A percentile compares a stretch with the other conserved stretches of the same genome.
phyloP scores from a whole-genome alignment of 2,329 filamentous ascomycete genomes.

The Pseudogymnoascus sp. region DNA sequence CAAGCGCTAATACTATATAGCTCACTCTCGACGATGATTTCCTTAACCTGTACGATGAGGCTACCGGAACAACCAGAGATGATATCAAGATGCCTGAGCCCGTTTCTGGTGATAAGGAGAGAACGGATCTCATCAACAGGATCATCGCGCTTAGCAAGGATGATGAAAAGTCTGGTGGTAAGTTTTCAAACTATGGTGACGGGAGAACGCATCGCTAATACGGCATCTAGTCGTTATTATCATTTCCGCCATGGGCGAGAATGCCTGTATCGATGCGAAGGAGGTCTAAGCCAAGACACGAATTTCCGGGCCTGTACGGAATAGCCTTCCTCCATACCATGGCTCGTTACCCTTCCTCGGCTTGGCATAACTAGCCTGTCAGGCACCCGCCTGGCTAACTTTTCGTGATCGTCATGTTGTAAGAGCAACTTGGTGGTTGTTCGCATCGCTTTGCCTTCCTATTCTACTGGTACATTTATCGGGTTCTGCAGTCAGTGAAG shows the following conservation, averaged over 20 bases:
- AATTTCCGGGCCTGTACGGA: not conserved
- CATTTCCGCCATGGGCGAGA: slow-evolving; percentile 93
- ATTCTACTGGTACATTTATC: not conserved
- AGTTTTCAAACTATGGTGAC: slow-evolving; percentile 34
- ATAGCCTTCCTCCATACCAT: not conserved
- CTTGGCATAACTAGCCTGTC: not conserved
- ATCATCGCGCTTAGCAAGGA: slow-evolving; percentile 70
- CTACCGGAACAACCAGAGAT: slow-evolving; percentile 73
- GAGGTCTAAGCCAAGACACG: slow-evolving; percentile 52
- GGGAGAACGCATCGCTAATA: slow-evolving; percentile 14
- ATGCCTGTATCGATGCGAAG: slow-evolving; percentile 87
- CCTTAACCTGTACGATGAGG: slow-evolving; percentile 86
- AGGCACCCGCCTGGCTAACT: not conserved
- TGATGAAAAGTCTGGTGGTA: slow-evolving; percentile 91
- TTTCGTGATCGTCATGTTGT: not conserved
- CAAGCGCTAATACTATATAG: slow-evolving; percentile 35
- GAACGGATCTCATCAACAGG: slow-evolving; percentile 58
- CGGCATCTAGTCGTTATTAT: slow-evolving; percentile 67
- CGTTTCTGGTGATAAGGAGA: slow-evolving; percentile 46
- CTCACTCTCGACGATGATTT: slow-evolving; percentile 92
- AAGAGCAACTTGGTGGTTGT: not conserved
- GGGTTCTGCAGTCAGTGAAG: slow-evolving; percentile 1
- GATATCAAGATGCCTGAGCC: slow-evolving; percentile 84
- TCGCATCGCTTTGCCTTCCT: slow-evolving; percentile 2
- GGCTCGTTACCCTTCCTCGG: not conserved